Base-by-base conservation (phyloP, 1,284 basidiomycete species). In the Marasmius sp. region DNA sequence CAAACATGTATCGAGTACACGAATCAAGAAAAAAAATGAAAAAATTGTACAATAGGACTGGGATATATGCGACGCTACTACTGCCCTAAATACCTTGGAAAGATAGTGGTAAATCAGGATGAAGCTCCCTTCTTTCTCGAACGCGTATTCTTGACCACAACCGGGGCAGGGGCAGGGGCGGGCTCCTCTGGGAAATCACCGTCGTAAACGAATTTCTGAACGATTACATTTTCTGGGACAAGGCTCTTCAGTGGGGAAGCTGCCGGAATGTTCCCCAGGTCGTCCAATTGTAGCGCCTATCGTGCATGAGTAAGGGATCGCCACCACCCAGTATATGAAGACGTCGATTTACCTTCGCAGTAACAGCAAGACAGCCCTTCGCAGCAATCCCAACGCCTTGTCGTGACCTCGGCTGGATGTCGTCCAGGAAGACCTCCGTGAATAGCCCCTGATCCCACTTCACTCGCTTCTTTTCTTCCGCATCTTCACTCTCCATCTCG, bases 141-240 rank as follows among this genome's bases (percentile, higher is more conserved):
- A 67, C 80, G 75, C 3, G 87, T 88, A 60, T 76, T 77, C 72
- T 85, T 87, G 14, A 77, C 72, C 12, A 73, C 70, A 33, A 78
- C 71, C 3, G 72, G 57, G 10, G 75, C 67, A 53, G 74, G 71
- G 34, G 75, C 66, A 53, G 74, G 71, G 34, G 75, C 66, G 51
- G 74, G 75, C 47, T 69, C 69, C 43, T 72, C 74, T 57, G 83
- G 81, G 12, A 82, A 72, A 67, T 94, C 92, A 62, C 88, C 87
- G 64, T 94, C 92, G 66, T 94, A 95, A 39, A 94, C 86, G 70
- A 89, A 91, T 67, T 87, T 93, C 75, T 91, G 89, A 39, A 95
- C 88, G 49, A 85, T 76, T 39, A 95, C 77, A 63, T 85, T 85
- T 70, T 92, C 87, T 34, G 81, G 79, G 50, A 85, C 82, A 34